Base-by-base conservation (phyloP, 371 early-diverging fungal species). In the Rhizopus sp. region DNA sequence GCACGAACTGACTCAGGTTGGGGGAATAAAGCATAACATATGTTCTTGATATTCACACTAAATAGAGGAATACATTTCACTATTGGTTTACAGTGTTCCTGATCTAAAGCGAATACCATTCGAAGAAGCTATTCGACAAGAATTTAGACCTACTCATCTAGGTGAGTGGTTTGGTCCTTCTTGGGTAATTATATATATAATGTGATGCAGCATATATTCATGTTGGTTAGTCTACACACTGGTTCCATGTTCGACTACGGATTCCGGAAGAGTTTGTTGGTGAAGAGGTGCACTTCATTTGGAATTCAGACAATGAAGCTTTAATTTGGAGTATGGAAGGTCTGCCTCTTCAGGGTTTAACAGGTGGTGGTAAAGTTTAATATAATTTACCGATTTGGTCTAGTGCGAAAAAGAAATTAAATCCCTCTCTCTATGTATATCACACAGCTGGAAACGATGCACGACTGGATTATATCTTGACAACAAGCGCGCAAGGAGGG, bases 291-390 rank as follows among this genome's bases (percentile, higher is more conserved):
- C 78, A 86, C 39, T 80, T 96, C 35, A 64, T 85, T 33, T 96
- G 93, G 80, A 91, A 97, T 70, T 82, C 94, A 7, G 77, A 79
- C 52, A 89, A 85, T 63, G 97, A 97, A 69, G 95, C 85, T 10
- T 78, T 96, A 81, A 77, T 97, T 7, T 97, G 93, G 92, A 84
- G 91, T 12, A 73, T 66, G 12, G 85, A 91, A 6, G 96, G 97
- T 1, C 64, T 79, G 46, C 88, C 93, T 1, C 70, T 94, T 15
- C 93, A 93, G 66, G 96, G 96, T 4, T 73, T 96, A 38, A 94
- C 94, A 3, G 95, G 94, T 8, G 94, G 84, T 65, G 72, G 84
- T 81, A 60, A 7, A 5, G 39, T 37, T 7, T 17, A 37, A 34
- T 9, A 52, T 7, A 10, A 38, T 13, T 15, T 41, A 5, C 33